Base-by-base conservation (phyloP, 169 alveolate species). In the Cryptosporidium ubiquitum region DNA sequence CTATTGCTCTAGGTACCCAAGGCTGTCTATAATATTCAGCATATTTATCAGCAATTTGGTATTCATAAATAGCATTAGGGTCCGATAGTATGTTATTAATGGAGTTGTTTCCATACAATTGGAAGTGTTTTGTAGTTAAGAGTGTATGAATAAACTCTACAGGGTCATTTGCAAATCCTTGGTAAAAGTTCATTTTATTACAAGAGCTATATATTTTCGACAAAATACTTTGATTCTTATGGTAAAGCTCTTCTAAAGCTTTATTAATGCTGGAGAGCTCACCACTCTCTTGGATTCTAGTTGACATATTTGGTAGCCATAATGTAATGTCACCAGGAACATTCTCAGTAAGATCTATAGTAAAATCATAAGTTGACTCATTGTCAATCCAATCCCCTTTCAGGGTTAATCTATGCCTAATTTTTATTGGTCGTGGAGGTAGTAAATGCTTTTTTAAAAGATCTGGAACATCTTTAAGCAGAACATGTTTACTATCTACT, bases 331-430 rank as follows among this genome's bases (percentile, higher is more conserved):
- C 89, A 0, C 89, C 89, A 1, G 89, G 89, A 26, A 79, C 89
- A 40, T 79, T 58, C 55, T 79, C 89, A 5, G 89, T 79, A 12
- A 79, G 66, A 44, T 79, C 89, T 40, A 79, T 64, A 42, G 89
- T 79, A 42, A 79, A 79, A 29, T 79, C 89, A 61, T 79, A 79
- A 26, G 89, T 79, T 7, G 89, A 79, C 37, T 79, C 89, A 47
- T 79, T 79, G 40, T 79, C 89, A 37, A 79, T 79, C 89, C 89
- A 79, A 47, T 79, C 89, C 18, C 89, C 89, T 39, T 79, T 79
- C 52, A 79, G 37, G 35, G 79, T 12, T 18, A 79, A 39, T 29
- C 51, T 35, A 29, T 79, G 89, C 20, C 68, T 61, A n/a, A 79
- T 64, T 23, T 79, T 37, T 37, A 79, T 69, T 26, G 89, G 89